phyloP scores from a whole-genome alignment of 1,284 basidiomycete species.

The Tilletia indica region DNA sequence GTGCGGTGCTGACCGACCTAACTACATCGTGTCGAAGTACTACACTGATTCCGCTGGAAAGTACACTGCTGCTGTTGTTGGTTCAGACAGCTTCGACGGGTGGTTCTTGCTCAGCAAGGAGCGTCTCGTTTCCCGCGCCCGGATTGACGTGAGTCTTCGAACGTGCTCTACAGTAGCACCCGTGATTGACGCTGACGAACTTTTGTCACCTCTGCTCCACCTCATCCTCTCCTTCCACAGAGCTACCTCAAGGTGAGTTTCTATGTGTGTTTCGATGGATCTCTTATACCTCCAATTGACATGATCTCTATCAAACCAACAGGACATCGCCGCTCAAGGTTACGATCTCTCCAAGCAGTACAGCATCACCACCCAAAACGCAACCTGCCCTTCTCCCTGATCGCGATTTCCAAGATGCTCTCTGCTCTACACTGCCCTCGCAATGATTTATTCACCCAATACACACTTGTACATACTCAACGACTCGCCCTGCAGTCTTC shows the following conservation, averaged over 20 bases:
- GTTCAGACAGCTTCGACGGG: constrained; percentile 5
- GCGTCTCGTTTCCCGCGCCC: background rate
- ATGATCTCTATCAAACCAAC: background rate
- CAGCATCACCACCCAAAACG: constrained; percentile 16
- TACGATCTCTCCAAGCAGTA: constrained; percentile 16
- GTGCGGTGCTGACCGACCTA: constrained; percentile 4
- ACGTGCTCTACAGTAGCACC: background rate
- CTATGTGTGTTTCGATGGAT: no score
- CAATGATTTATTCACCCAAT: background rate
- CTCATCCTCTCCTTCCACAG: background rate
- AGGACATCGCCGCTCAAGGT: constrained; percentile 11
- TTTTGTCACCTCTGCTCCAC: background rate
- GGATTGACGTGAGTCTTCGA: constrained; percentile 10
- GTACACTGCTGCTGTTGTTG: constrained; percentile 13
- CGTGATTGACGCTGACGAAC: background rate
- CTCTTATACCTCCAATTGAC: no score
- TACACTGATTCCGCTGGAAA: background rate
- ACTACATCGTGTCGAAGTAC: constrained; percentile 16
- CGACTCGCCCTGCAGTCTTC: no score
- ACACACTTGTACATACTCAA: no score
- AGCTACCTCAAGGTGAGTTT: background rate
- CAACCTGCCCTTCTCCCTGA: constrained; percentile 11
- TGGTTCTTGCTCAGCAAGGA: constrained; percentile 18
- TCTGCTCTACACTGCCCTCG: background rate
- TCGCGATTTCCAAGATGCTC: background rate